Evolutionary conservation across 441 rosid genomes (phyloP), one percentile per base, ranked within the genome.

Genomic region (Cnidoscolus chayamansa): DNA sequence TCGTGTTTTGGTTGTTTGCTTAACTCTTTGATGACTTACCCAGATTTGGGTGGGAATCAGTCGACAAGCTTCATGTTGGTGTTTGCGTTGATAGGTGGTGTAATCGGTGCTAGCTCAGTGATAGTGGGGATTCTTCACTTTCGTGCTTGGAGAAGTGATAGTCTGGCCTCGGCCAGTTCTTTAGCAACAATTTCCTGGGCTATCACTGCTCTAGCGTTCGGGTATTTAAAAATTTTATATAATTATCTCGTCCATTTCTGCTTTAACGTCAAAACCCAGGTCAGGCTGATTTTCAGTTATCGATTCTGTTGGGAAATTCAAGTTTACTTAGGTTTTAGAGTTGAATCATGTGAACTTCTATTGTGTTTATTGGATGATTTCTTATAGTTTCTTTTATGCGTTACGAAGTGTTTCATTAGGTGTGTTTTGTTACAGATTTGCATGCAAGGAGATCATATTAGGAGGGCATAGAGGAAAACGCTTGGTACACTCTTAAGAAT

Each of bases 391-490:
- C 45, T 63, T 17, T 17, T 1, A 8, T 8, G 2, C 8, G 50
- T 19, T 35, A 43, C 0, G 16, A 9, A 17, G 13, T 35, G 10
- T 20, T 32, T 55, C 54, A 20, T 8, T 67, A 56, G 15, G 32
- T 50, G 32, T 60, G 31, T 60, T 12, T 48, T 54, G 35, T n/a
- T 25, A 51, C 72, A 68, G 81, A 32, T 32, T 82, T n/a, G 85
- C 51, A 8, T 78, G 77, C 74, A 73, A 80, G 63, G 75, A 78
- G 72, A 82, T 84, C 45, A 61, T 77, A 67, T 62, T 72, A 37
- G 84, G 81, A 72, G 81, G 85, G 17, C 83, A 67, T 17, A 80
- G 79, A 48, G 79, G 84, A 53, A 79, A 80, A 67, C 82, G 79
- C 56, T 15, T 80, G 87, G 84, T 75, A 71, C 74, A 71, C 63